Base-by-base conservation (phyloP, 352 stramenopile genomes). In the Globisporangium uncinulatum region DNA sequence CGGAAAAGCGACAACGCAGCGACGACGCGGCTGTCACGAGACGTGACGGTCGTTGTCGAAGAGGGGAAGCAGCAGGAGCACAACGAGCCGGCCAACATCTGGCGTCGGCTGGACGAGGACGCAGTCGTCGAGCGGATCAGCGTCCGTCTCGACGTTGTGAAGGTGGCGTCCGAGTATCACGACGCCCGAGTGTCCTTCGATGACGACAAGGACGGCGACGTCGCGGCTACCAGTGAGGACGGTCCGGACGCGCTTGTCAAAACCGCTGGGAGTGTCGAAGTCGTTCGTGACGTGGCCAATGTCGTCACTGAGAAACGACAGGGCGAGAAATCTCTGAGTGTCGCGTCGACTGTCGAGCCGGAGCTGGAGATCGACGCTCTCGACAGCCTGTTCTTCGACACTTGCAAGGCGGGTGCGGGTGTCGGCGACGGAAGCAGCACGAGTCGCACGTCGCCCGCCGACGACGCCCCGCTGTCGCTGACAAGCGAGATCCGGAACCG, bases 361-460 rank as follows among this genome's bases (percentile, higher is more conserved):
- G 73, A 83, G 43, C 73, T 69, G 45, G 73, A 83, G 59, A 66
- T 78, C 15, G 70, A 79, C 41, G 57, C 59, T 52, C 55, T 65
- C 20, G 52, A 44, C 36, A 47, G 24, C 2, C 63, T 46, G 0
- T 61, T 44, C 29, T 41, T 61, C 24, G 56, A 55, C 34, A 36
- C 46, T 2, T 46, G 46, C 47, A 61, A 61, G 37, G 31, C 46
- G 19, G 47, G 15, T 14, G 20, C 31, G 7, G 36, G 29, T 29
- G 34, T 21, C 6, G 48, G 44, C 29, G 19, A 4, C 6, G 19
- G 32, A 54, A 14, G 9, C 24, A 31, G 19, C 42, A 47, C 9
- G 20, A 62, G 17, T 20, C 24, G 56, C 6, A 5, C 32, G n/a
- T 41, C 36, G 14, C 39, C 21, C 19, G 39, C 19, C 2, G 57